Evolutionary conservation across 106 monocot genomes (phyloP).

Genomic region (Hemerocallis citrina): DNA sequence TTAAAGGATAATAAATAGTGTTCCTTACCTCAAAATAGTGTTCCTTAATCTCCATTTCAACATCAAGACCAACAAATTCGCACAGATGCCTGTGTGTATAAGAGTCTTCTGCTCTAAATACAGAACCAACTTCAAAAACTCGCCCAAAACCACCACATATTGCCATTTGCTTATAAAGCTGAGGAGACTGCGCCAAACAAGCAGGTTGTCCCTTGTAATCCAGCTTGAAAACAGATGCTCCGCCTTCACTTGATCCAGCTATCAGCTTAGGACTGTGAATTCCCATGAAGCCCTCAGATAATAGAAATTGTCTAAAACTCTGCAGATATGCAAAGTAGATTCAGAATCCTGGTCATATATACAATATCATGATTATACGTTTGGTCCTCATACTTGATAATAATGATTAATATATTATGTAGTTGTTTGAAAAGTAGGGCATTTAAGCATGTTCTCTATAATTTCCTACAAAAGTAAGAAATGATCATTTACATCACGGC

Average conservation of each 20-base stretch:
- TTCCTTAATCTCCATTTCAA: conserved; percentile 90
- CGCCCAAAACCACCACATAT: conserved; percentile 80
- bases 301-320: conserved; percentile 60
- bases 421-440: not conserved
- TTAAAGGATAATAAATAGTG: not conserved
- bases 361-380: not conserved
- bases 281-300: conserved; percentile 46
- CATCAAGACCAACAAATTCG: conserved; percentile 91
- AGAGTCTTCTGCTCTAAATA: conserved; percentile 90
- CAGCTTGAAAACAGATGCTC: conserved; percentile 83
- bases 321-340: conserved; percentile 13
- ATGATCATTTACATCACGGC: not conserved
- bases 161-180: conserved; percentile 83
- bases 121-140: conserved; percentile 84
- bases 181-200: conserved; percentile 89
- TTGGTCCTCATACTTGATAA: not conserved
- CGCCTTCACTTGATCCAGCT: conserved; percentile 88
- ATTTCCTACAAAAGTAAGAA: not conserved
- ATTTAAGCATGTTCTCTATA: not conserved
- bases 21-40: conserved; percentile 77
- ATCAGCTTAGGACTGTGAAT: conserved; percentile 78
- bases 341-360: not conserved
- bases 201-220: conserved; percentile 89
- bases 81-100: conserved; percentile 86
- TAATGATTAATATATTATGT: not conserved